phyloP scores from a whole-genome alignment of 331 rosid species.

The Saraca asoca region DNA sequence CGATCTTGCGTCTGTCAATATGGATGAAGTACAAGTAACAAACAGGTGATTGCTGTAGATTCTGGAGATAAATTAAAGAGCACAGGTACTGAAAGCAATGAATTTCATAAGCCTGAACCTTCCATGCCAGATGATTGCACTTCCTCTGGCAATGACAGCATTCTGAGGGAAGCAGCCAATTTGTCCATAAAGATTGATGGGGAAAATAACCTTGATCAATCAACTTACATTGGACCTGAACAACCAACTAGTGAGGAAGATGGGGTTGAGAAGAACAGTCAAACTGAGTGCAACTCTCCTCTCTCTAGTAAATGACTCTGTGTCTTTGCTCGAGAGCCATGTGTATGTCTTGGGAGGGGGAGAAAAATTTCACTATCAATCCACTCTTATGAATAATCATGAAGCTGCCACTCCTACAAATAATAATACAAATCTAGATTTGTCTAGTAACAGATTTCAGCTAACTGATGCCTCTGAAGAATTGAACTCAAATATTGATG shows the following conservation, averaged over 20 bases:
- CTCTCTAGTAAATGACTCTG: conserved; percentile 41
- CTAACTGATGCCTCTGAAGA: conserved; percentile 53
- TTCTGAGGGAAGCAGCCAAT: conserved; percentile 36
- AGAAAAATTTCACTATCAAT: conserved; percentile 36
- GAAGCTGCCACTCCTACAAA: conserved; percentile 21
- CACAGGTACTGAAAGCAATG: conserved; percentile 38
- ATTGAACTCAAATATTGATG: conserved; percentile 62
- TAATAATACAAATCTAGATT: conserved; percentile 47
- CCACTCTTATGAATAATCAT: conserved; percentile 43
- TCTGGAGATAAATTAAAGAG: conserved; percentile 50
- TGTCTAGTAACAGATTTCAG: conserved; percentile 49
- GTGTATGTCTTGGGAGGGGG: conserved; percentile 40
- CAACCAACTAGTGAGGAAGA: conserved; percentile 39
- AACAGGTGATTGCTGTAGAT: conserved; percentile 37
- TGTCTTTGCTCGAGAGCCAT: conserved; percentile 39
- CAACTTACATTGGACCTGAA: conserved; percentile 38
- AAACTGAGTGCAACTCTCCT: conserved; percentile 43
- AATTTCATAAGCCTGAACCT: conserved; percentile 42
- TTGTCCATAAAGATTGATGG: conserved; percentile 38
- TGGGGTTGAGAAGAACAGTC: conserved; percentile 47
- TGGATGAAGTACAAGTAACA: conserved; percentile 38
- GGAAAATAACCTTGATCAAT: conserved; percentile 41
- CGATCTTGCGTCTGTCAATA: conserved; percentile 34
- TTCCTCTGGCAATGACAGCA: conserved; percentile 41
- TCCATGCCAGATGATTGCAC: conserved; percentile 45